These are phyloP conservation scores for Calocybe cyanea DNA, from an alignment of 768 basidiomycete genomes.

Conservation along the genomic window DNA sequence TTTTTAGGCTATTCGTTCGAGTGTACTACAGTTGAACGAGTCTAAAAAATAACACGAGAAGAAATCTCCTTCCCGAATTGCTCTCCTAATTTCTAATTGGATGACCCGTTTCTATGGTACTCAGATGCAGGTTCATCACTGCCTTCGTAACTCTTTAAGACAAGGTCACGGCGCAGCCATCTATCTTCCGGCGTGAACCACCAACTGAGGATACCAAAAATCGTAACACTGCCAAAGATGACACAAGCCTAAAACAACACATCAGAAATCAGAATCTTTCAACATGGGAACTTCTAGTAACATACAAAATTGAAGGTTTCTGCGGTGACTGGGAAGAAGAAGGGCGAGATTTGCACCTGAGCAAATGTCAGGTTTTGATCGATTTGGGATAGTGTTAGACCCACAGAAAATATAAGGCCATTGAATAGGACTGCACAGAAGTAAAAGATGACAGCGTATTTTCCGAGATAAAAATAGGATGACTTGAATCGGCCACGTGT, in stretches of 20 bases:
- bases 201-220: conserved; percentile 77
- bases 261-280: conserved; percentile 1
- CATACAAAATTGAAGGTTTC: conserved; percentile 83
- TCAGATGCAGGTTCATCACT: conserved; percentile 11
- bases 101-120: too few relatives aligned
- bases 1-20: too few relatives aligned
- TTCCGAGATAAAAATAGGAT: conserved; percentile 72
- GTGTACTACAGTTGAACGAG: too few relatives aligned
- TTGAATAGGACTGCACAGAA: conserved; percentile 68
- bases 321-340: conserved; percentile 77
- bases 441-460: conserved; percentile 66
- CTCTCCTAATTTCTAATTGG: too few relatives aligned
- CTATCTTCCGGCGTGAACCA: conserved; percentile 74
- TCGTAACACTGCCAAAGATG: conserved; percentile 74
- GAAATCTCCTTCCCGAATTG: too few relatives aligned
- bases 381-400: conserved; percentile 21
- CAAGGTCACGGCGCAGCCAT: conserved; percentile 70
- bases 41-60: too few relatives aligned
- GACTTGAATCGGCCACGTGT: conserved; percentile 73
- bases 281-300: conserved; percentile 9
- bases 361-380: conserved; percentile 6
- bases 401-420: conserved; percentile 64
- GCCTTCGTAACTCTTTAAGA: conserved; percentile 45
- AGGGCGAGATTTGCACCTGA: conserved; percentile 82
- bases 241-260: conserved; percentile 52